Evolutionary conservation across 23 red algal species (phyloP), one percentile per base, ranked within the genome.

Genomic region (Gracilaria domingensis): DNA sequence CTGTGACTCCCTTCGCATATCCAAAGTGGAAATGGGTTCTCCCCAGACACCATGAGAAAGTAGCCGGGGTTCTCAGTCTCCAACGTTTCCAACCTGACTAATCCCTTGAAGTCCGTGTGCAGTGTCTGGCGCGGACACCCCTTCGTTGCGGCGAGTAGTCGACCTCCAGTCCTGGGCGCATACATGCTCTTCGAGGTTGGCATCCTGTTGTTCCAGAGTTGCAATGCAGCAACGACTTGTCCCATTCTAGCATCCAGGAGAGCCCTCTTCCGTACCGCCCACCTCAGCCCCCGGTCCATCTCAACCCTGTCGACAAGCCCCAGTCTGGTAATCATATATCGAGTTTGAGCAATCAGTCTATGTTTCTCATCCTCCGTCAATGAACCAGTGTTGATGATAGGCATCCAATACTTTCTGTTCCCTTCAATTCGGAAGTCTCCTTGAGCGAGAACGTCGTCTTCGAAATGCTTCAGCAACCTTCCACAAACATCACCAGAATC

Each of bases 71-170:
- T 70, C 12, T 38, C 28, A 1, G 12, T 25, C 4, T 34, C 28
- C 8, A 33, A 4, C 13, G 12, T 70, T 38, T 70, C 65, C 30
- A 36, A 16, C 4, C 4, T 70, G 1, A 25, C 38, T 39, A 79
- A 34, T 39, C 45, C 28, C 29, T 30, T 23, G 28, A 79, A 79
- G 74, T 79, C 74, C n/a, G 70, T 75, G 24, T 75, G 70, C 33
- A 75, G 11, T 25, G 9, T 38, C 34, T 75, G 70, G 2, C 11
- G 42, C 1, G 26, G 24, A 32, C 35, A 79, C 2, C 39, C 39
- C 23, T 28, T 7, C 1, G 37, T 18, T 16, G 50, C 51, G 14
- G 17, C 16, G 11, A 79, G 42, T 39, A 50, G 13, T 24, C 74
- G 34, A 33, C 74, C 74, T 12, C 74, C 74, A 47, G 45, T 79